Evolutionary conservation across 306 rosid species (phyloP), one percentile per base, ranked within the genome.

Genomic region (Sesbania bispinosa): DNA sequence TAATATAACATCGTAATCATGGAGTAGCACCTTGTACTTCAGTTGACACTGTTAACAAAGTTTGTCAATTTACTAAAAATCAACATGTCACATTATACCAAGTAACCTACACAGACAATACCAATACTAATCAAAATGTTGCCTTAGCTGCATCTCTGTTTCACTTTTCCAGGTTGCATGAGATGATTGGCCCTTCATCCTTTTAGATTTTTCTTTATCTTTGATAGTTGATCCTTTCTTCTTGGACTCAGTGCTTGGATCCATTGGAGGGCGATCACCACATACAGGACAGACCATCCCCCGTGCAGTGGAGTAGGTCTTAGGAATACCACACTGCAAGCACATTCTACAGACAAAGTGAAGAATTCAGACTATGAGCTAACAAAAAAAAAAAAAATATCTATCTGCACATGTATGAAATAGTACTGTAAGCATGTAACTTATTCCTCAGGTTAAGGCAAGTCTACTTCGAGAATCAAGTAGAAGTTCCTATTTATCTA

Each of bases 81-180:
- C 39, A 9, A 35, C 76, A 73, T 18, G 61, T 26, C 74, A 42
- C 45, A 61, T 61, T 51, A 26, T 21, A 26, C 24, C 72, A 62
- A 13, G 27, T 41, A 46, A 15, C 14, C 33, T 76, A 60, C 70
- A 52, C 8, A 33, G 16, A 10, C 42, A 11, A 71, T 46, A 54
- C n/a, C 13, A 13, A 18, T 18, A 39, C 84, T 86, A 89, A 84
- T 94, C 97, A 73, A 87, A 94, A 29, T 91, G 96, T 75, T 94
- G 98, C 42, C 98, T 75, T 11, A 94, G 90, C 5, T 91, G 96
- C 98, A 94, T 94, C 80, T 94, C 97, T 8, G 97, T 87, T 80
- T 94, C 98, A 48, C 96, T 94, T 79, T 94, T 94, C 99, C 99
- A 94, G 9, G 81, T 36, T n/a, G 85, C 97, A 77, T 94, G 99